Percentiles rank a stretch among this genome's conserved stretches.
Evolutionary conservation across 164 flowering plant species (phyloP).

Genomic region (Vitis labrusca): DNA sequence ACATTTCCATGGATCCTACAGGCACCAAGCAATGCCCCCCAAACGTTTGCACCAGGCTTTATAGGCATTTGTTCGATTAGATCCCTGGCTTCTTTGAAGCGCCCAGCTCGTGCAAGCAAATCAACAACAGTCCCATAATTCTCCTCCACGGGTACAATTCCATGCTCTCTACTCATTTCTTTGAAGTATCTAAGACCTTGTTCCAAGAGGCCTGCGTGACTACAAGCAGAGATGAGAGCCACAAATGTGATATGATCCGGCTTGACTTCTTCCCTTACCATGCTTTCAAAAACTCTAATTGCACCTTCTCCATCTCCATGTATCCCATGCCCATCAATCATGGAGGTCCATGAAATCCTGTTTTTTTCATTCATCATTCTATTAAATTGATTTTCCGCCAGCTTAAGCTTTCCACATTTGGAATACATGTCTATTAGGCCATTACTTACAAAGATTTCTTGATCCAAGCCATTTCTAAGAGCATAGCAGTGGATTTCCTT

Average conservation of each 20-base stretch:
- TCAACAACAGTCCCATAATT: conserved; percentile 54
- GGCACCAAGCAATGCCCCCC: conserved; percentile 60
- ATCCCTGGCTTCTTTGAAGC: conserved; percentile 31
- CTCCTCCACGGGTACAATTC: conserved; percentile 23
- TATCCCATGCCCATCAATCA: conserved; percentile 52
- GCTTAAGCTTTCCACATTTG: conserved; percentile 32
- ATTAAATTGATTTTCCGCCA: conserved; percentile 36
- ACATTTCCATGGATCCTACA: conserved; percentile 19
- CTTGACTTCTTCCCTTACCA: conserved; percentile 23
- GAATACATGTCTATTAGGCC: conserved; percentile 50
- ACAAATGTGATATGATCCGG: conserved; percentile 40
- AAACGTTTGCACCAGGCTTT: conserved; percentile 41
- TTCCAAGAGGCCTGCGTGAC: conserved; percentile 52
- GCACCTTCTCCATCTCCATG: conserved; percentile 41
- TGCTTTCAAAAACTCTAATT: conserved; percentile 36
- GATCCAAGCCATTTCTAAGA: conserved; percentile 25
- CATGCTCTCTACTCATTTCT: conserved; percentile 20
- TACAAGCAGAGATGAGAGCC: conserved; percentile 51
- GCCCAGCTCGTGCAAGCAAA: conserved; percentile 43
- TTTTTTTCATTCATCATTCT: conserved; percentile 27
- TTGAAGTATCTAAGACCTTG: conserved; percentile 27
- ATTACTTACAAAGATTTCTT: conserved; percentile 40
- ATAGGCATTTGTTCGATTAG: conserved; percentile 23
- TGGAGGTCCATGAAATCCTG: conserved; percentile 48
- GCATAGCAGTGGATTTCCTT: conserved; percentile 44